Base-by-base conservation (phyloP, 2,329 filamentous ascomycete genomes). In the Phialocephala subalpina region DNA sequence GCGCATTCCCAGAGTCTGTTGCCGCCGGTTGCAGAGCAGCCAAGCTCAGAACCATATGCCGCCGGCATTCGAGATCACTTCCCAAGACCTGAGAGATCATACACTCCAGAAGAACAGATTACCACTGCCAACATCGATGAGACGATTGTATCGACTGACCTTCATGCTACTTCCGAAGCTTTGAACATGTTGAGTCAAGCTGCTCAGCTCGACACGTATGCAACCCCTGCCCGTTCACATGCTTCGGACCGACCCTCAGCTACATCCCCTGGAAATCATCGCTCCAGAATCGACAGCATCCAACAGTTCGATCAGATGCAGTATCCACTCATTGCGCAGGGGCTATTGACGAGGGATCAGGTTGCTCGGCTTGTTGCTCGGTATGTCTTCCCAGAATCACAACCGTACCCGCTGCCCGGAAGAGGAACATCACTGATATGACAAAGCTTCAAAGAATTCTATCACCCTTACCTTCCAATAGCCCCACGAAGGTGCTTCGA, bases 401-500 rank as follows among this genome's bases (percentile, higher is more conserved):
- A 33, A 33, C 29, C 29, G 4, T 4, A 33, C 4, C 29, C 9
- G 4, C 4, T 5, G 29, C 12, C n/a, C 14, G n/a, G 27, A 40
- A 35, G 35, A 2, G 47, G 9, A 16, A 53, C 49, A 18, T 60
- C 35, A 36, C 40, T 33, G 29, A 22, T 27, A 14, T 29, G 47
- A 83, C 78, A 88, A 40, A 87, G 88, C 33, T 92, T 90, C 70
- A 86, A 86, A 63, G 81, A 88, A 64, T 83, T 87, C 67, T 92
- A 90, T 69, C 89, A 92, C 70, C 86, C 87, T 0, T 91, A 89
- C 77, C 89, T 90, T 59, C 90, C 90, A 0, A 78, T 92, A 40
- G 89, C 89, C 0, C 87, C 89, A 12, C 81, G 82, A 25, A 83
- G 84, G 62, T 87, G 87, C 42, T 89, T 92, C 66, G 83, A 87